phyloP scores from a whole-genome alignment of 1,139 yeast genomes.

The Meyerozyma carpophila region DNA sequence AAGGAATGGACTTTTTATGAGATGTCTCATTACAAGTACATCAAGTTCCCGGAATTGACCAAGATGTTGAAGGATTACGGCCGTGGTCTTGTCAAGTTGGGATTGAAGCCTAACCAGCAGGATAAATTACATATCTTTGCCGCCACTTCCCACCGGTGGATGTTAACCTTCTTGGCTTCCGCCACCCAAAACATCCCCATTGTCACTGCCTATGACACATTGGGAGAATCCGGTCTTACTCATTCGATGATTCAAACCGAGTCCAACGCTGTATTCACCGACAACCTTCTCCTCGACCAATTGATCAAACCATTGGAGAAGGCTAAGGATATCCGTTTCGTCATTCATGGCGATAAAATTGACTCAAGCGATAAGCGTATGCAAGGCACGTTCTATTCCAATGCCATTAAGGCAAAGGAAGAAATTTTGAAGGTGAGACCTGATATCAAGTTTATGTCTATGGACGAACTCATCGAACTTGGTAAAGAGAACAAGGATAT shows the following conservation, averaged over 20 bases:
- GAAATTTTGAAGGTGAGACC: constrained; percentile 64
- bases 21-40: constrained; percentile 63
- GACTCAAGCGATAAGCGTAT: constrained; percentile 60
- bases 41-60: constrained; percentile 56
- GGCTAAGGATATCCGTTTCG: constrained; percentile 56
- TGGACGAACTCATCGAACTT: constrained; percentile 57
- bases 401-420: constrained; percentile 53
- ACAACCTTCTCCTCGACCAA: constrained; percentile 62
- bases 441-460: constrained; percentile 63
- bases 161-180: constrained; percentile 79
- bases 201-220: constrained; percentile 95
- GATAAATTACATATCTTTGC: constrained; percentile 82
- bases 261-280: constrained; percentile 75
- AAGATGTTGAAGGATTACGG: constrained; percentile 52
- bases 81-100: constrained; percentile 69
- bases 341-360: constrained; percentile 67
- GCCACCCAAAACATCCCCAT: constrained; percentile 75
- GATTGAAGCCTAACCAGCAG: constrained; percentile 58
- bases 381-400: constrained; percentile 50
- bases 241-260: constrained; percentile 82
- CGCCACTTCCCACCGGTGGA: constrained; percentile 81
- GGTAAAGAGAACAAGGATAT: constrained; percentile 48
- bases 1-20: constrained; percentile 89
- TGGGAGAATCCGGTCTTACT: constrained; percentile 87
- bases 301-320: constrained; percentile 68